Percentiles rank a stretch among this genome's conserved stretches.
These are phyloP conservation scores for Claviceps sp. DNA, from an alignment of 2,329 filamentous ascomycete genomes.

Conservation along the genomic window DNA sequence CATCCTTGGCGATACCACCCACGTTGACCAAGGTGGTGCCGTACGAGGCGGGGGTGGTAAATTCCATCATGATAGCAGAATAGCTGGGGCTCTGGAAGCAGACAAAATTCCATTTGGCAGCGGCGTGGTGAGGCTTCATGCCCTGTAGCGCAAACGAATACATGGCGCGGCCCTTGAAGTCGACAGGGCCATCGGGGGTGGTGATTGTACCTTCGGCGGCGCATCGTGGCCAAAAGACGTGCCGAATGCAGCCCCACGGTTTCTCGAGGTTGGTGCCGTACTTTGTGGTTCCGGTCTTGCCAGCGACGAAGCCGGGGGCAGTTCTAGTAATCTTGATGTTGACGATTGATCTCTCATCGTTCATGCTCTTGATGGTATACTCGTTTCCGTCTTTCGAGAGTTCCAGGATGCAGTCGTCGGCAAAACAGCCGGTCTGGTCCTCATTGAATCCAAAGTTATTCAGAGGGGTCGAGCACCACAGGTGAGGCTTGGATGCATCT, in stretches of 20 bases:
- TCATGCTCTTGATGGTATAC: conserved; percentile 84
- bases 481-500: conserved; percentile 55
- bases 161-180: conserved; percentile 68
- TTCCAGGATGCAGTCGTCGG: conserved; percentile 72
- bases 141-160: conserved; percentile 83
- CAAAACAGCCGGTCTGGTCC: conserved; percentile 70
- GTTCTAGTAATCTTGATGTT: conserved; percentile 69
- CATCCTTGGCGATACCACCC: conserved; percentile 69
- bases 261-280: conserved; percentile 76
- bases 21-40: conserved; percentile 73
- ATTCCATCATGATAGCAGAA: conserved; percentile 92
- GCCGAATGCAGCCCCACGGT: conserved; percentile 87
- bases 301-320: conserved; percentile 71
- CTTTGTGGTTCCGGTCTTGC: conserved; percentile 68
- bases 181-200: conserved; percentile 66
- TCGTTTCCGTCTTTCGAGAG: conserved; percentile 70
- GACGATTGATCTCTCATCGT: conserved; percentile 67
- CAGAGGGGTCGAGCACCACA: conserved; percentile 77
- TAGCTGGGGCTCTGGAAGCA: conserved; percentile 80
- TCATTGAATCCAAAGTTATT: conserved; percentile 72
- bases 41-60: conserved; percentile 85
- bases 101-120: conserved; percentile 83
- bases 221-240: conserved; percentile 90
- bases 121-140: conserved; percentile 98
- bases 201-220: conserved; percentile 69